phyloP scores from a whole-genome alignment of 2,329 filamentous ascomycete genomes.

The Monilinia polystroma region DNA sequence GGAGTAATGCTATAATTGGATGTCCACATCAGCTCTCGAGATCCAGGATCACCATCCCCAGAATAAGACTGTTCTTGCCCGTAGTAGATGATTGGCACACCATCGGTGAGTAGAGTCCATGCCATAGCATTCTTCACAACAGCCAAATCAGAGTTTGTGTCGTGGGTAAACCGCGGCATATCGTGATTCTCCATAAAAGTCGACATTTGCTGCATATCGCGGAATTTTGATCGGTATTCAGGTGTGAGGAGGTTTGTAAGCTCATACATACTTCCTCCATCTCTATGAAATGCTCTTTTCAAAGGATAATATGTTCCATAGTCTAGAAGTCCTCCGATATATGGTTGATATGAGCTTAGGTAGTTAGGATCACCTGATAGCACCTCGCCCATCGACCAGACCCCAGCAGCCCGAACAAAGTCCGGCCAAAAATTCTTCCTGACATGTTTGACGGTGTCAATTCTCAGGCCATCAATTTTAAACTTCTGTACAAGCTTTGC shows the following conservation, averaged over 20 bases:
- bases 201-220: conserved; percentile 43
- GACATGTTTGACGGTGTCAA: conserved; percentile 50
- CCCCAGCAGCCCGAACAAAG: conserved; percentile 53
- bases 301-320: conserved; percentile 48
- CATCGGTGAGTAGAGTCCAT: conserved; percentile 50
- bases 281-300: conserved; percentile 23
- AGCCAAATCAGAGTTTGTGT: conserved; percentile 30
- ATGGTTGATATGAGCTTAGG: conserved; percentile 46
- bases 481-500: conserved; percentile 44
- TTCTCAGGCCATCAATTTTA: conserved; percentile 48
- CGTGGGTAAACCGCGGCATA: conserved; percentile 42
- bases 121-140: conserved; percentile 48
- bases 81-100: conserved; percentile 53
- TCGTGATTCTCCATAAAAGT: conserved; percentile 49
- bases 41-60: conserved; percentile 42
- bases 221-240: conserved; percentile 43
- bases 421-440: conserved; percentile 52
- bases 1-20: conserved; percentile 42
- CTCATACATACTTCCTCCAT: conserved; percentile 35
- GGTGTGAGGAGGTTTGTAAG: conserved; percentile 39
- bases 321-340: conserved; percentile 57
- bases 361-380: conserved; percentile 47
- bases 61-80: conserved; percentile 52
- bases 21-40: conserved; percentile 47
- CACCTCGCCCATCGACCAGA: conserved; percentile 61